Base-by-base conservation (phyloP, 1,284 basidiomycete genomes). In the Tilletia caries region DNA sequence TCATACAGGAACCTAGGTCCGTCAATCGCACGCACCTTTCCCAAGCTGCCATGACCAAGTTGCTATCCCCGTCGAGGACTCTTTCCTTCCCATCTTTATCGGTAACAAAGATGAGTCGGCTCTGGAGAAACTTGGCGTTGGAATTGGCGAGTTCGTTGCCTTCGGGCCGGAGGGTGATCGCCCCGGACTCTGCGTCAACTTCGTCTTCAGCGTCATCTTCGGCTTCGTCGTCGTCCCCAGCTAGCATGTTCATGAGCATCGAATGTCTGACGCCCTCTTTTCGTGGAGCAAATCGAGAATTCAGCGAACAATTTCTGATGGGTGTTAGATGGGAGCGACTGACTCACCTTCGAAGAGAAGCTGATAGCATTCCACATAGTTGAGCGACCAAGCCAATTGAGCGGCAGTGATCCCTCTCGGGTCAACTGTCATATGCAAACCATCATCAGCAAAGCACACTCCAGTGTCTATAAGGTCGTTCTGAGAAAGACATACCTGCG, bases 251-350 rank as follows among this genome's bases (percentile, higher is more conserved):
- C 10, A 75, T 66, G 2, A 83, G 43, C 23, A 83, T 71, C 0
- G 76, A 76, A 58, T 77, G 76, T 32, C 82, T 68, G 1, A 81
- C 78, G 34, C 79, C 86, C 73, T 88, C 87, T 79, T 74, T 15
- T 46, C 48, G 54, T 5, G 93, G 94, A 70, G 93, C 91, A 84
- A 94, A 90, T 23, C 91, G 88, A 67, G 97, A 91, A 67, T 89
- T 79, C 29, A 86, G 87, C 84, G 95, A 23, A 23, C 83, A 77
- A 94, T 88, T 75, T 95, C 94, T 25, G 13, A 15, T 8, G 52
- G 15, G 23, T 18, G 12, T 0, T 6, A 25, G 25, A 27, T 1
- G 5, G 15, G 10, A 67, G 12, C 10, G 18, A 50, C 66, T 43
- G 18, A 50, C 66, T 43, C 66, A 71, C 70, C 70, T 6, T 83